Conservation (phyloP, 2,329 filamentous ascomycete species). For the Bipolaris zeicola region DNA sequence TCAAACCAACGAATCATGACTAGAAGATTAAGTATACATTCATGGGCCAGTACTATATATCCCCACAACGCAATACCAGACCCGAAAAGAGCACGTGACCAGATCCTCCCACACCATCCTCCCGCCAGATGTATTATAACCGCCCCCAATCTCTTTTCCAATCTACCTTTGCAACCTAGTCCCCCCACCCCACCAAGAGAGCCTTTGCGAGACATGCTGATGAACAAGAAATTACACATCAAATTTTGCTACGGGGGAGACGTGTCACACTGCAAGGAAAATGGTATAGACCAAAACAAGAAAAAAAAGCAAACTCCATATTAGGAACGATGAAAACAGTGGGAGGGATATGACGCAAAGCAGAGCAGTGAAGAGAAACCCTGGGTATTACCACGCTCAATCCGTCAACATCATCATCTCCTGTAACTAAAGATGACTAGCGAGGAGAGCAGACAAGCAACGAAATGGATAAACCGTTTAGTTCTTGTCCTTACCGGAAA, state of each 20-base stretch:
- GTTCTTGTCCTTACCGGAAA: constrained; percentile 42
- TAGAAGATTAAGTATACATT: constrained; percentile 40
- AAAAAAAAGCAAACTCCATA: constrained; percentile 36
- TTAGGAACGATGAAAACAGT: constrained; percentile 28
- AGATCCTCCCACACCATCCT: background rate
- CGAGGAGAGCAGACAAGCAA: constrained; percentile 18
- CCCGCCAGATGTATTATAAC: constrained; percentile 15
- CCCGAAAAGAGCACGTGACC: constrained; percentile 1
- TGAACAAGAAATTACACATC: constrained; percentile 27
- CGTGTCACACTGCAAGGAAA: constrained; percentile 30
- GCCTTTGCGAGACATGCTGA: constrained; percentile 12
- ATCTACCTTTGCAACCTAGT: background rate
- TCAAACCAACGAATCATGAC: constrained; percentile 29
- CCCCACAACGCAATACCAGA: constrained; percentile 5
- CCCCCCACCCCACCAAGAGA: background rate
- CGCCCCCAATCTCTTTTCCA: constrained; percentile 2
- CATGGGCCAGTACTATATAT: constrained; percentile 7
- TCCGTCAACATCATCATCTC: constrained; percentile 11
- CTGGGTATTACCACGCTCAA: constrained; percentile 32
- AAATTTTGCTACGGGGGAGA: constrained; percentile 22
- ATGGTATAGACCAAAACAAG: constrained; percentile 44
- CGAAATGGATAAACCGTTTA: constrained; percentile 19
- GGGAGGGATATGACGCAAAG: constrained; percentile 23
- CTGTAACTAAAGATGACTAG: constrained; percentile 8
- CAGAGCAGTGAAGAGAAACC: constrained; percentile 19